Base-by-base conservation (phyloP, 2,329 filamentous ascomycete genomes). In the Beauveria sp. region DNA sequence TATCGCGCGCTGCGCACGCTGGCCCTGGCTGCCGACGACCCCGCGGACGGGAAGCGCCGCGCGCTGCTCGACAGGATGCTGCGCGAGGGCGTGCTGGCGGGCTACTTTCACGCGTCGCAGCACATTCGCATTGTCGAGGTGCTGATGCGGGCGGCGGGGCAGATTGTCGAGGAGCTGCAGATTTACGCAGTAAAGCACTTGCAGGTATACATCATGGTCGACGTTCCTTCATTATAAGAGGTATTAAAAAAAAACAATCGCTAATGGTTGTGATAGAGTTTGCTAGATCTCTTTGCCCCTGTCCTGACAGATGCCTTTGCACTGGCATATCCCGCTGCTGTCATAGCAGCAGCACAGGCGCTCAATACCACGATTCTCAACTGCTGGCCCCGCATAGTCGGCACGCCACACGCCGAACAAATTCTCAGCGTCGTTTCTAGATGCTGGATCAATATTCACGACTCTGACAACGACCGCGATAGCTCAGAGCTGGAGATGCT, bases 221-320 rank as follows among this genome's bases (percentile, higher is more conserved):
- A 26, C 9, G 20, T 41, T 54, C 12, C 7, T 20, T 44, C n/a
- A 55, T 52, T 51, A 44, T 53, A 47, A 41, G 40, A 56, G 53
- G 8, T 30, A n/a, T 30, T 5, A 5, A 6, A 6, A 53, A 51
- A 46, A 44, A 3, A 30, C 2, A 41, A 8, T 51, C 41, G 61
- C 57, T 63, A 58, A 63, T 34, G 24, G n/a, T 30, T 41, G 34
- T 22, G 55, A 55, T 62, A 90, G 79, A 83, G 85, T 51, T 72
- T 93, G 8, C 70, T 96, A 1, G 85, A 89, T 0, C 78, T 92
- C 64, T 72, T 91, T 10, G 84, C 84, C 2, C 76, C 78, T 44
- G 82, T 88, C 10, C 76, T 96, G 58, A 80, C 83, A 2, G 85
- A 92, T 67, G 86, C 90, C 0, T 90, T 94, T 68, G 80, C 81